These are phyloP conservation scores for Pleurozium schreberi DNA, from an alignment of 225 moss, liverwort and hornwort genomes.

Conservation along the genomic window DNA sequence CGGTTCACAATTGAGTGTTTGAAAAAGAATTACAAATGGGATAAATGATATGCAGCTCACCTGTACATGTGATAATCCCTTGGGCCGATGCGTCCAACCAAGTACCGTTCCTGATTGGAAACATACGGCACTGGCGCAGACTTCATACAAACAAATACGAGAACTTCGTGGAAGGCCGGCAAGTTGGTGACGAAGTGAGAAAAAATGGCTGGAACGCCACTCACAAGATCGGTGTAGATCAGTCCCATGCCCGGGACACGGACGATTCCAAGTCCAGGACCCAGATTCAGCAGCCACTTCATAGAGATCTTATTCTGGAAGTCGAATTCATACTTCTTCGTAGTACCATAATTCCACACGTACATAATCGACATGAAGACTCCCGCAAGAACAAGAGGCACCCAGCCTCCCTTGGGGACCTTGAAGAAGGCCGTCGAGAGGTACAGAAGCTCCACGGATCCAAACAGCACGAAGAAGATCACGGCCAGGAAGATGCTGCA, in stretches of 20 bases:
- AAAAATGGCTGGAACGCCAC: constrained; percentile 45
- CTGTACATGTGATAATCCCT: constrained; percentile 44
- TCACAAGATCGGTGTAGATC: constrained; percentile 49
- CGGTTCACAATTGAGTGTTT: not conserved
- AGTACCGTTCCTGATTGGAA: constrained; percentile 37
- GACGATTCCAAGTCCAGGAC: constrained; percentile 44
- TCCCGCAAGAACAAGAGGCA: constrained; percentile 63
- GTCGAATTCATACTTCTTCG: constrained; percentile 45
- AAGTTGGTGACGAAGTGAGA: constrained; percentile 55
- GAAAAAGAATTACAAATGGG: not conserved
- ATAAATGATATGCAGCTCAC: not conserved
- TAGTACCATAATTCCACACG: constrained; percentile 44
- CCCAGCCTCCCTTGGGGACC: constrained; percentile 78
- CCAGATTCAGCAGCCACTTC: constrained; percentile 43
- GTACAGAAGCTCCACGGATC: constrained; percentile 59
- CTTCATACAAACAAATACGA: constrained; percentile 56
- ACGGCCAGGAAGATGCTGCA: constrained; percentile 20
- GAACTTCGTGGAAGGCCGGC: constrained; percentile 46
- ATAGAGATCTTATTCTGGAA: constrained; percentile 48
- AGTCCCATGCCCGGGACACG: constrained; percentile 46
- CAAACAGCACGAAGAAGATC: constrained; percentile 50
- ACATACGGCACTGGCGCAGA: constrained; percentile 45
- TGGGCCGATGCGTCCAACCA: constrained; percentile 46
- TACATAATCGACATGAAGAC: constrained; percentile 35
- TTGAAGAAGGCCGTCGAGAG: constrained; percentile 69